Percentiles rank a stretch among this genome's conserved stretches.
These are phyloP conservation scores for Lichtheimia corymbifera DNA, from an alignment of 371 early-diverging fungal species.

Conservation along the genomic window DNA sequence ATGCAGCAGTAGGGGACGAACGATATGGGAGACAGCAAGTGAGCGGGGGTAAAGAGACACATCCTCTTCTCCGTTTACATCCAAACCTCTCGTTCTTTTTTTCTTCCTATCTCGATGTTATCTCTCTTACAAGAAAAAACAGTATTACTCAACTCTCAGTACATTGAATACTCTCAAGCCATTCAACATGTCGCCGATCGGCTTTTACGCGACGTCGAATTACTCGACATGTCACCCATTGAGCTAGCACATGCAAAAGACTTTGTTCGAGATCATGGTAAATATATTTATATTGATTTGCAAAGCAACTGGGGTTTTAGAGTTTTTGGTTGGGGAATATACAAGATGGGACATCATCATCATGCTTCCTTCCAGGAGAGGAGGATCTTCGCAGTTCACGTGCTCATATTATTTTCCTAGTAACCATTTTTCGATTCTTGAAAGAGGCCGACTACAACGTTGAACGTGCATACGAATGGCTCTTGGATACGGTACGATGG, in stretches of 20 bases:
- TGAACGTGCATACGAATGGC: constrained; percentile 14
- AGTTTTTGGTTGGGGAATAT: no score
- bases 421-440: constrained; percentile 31
- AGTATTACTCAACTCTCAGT: constrained; percentile 23
- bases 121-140: constrained; percentile 19
- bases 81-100: background rate
- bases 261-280: constrained; percentile 34
- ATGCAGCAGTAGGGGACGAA: no score
- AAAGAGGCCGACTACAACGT: constrained; percentile 15
- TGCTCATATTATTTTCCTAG: constrained; percentile 7
- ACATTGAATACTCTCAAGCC: constrained; percentile 18
- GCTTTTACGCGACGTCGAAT: constrained; percentile 20
- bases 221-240: constrained; percentile 13
- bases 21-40: no score
- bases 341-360: no score
- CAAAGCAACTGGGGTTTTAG: no score
- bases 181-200: constrained; percentile 13
- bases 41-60: no score
- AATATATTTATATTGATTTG: background rate
- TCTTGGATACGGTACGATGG: constrained; percentile 49
- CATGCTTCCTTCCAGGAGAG: no score
- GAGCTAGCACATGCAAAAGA: constrained; percentile 28
- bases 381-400: no score
- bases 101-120: constrained; percentile 6
- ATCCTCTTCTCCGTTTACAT: no score